These are phyloP conservation scores for Fraxinus xanthoxyloides DNA, from an alignment of 305 asterid genomes.

Conservation along the genomic window DNA sequence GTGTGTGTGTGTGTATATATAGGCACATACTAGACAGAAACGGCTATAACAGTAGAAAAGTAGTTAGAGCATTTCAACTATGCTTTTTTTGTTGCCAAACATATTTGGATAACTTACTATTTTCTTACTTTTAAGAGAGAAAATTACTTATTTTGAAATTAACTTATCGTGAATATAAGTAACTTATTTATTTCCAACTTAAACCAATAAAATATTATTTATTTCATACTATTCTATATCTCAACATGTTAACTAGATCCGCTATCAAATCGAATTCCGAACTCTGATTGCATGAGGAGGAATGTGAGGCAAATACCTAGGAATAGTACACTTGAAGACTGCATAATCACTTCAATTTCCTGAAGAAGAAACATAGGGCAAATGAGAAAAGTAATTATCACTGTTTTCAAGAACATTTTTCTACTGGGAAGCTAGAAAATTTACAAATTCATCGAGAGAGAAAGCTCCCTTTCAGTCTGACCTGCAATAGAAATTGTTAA, in stretches of 20 bases:
- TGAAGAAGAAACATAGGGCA: slow-evolving; percentile 9
- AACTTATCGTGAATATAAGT: neutral
- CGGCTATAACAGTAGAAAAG: neutral
- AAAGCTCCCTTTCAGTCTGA: neutral
- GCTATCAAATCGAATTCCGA: neutral
- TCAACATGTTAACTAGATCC: neutral
- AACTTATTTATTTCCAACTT: neutral
- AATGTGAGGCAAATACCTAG: neutral
- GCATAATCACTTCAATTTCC: neutral
- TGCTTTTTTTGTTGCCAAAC: neutral
- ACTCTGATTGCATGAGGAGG: slow-evolving; percentile 5
- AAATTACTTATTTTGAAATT: neutral
- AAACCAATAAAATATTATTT: neutral
- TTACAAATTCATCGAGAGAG: neutral
- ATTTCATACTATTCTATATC: neutral
- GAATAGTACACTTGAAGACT: too few species aligned
- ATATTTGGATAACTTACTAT: neutral
- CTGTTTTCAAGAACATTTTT: neutral
- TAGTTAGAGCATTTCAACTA: neutral
- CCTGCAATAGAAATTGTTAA: neutral
- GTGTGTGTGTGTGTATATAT: too few species aligned
- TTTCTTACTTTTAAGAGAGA: neutral
- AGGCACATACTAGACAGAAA: neutral
- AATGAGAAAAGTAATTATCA: neutral
- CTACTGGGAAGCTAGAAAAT: slow-evolving; percentile 14